These are phyloP conservation scores for Yueomyces sp. DNA, from an alignment of 1,139 yeast genomes.

Conservation along the genomic window DNA sequence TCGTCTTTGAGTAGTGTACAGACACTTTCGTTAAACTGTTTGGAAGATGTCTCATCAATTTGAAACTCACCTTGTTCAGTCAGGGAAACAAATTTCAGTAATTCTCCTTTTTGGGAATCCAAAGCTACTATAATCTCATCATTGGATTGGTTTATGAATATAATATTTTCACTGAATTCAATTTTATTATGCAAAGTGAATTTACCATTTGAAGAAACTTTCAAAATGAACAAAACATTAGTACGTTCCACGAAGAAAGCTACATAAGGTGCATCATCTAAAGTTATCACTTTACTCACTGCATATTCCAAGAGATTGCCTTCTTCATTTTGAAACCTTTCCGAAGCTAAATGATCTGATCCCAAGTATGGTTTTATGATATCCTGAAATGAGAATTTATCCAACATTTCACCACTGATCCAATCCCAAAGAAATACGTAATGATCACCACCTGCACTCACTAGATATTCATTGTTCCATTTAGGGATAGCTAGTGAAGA, in stretches of 20 bases:
- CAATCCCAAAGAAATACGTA: conserved; percentile 72
- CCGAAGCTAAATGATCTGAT: conserved; percentile 55
- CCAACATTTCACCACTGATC: conserved; percentile 37
- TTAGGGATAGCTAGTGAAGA: conserved; percentile 45
- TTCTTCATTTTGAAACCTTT: conserved; percentile 45
- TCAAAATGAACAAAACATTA: conserved; percentile 35
- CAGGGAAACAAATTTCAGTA: conserved; percentile 25
- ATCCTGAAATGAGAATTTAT: conserved; percentile 37
- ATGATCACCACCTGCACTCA: conserved; percentile 90
- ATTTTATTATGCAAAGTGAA: conserved; percentile 24
- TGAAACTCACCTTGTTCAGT: conserved; percentile 26
- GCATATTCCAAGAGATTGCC: conserved; percentile 40
- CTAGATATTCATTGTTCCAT: conserved; percentile 34
- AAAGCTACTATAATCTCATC: conserved; percentile 33
- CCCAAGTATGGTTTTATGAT: conserved; percentile 37
- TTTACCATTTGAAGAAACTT: conserved; percentile 22
- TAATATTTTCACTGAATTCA: conserved; percentile 23
- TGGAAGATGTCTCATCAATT: conserved; percentile 16
- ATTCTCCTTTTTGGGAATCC: conserved; percentile 29
- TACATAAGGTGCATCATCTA: conserved; percentile 23
- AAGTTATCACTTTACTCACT: conserved; percentile 35
- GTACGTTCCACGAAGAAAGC: conserved; percentile 45
- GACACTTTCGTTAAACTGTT: conserved; percentile 11
- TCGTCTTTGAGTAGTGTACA: conserved; percentile 12
- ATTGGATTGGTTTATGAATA: conserved; percentile 25